These are phyloP conservation scores for Diatrype stigma DNA, from an alignment of 2,329 filamentous ascomycete species.

Conservation along the genomic window DNA sequence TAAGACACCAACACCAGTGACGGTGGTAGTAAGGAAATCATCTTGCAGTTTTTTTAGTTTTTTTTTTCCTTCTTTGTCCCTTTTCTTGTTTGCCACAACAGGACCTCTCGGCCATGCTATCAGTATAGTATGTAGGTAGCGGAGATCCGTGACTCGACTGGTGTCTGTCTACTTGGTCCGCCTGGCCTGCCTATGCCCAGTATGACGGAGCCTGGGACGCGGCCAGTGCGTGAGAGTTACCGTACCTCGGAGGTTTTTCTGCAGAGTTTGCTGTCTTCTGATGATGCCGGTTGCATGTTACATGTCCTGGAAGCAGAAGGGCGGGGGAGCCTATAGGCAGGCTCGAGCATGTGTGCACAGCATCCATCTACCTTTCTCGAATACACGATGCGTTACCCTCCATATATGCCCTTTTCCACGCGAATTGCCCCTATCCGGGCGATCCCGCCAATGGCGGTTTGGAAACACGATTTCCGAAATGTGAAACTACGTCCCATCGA, in stretches of 20 bases:
- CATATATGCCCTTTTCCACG: not conserved
- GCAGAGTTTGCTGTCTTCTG: not conserved
- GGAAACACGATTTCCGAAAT: not conserved
- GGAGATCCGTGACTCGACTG: conserved; percentile 11
- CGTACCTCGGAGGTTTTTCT: not conserved
- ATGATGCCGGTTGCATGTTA: conserved; percentile 1
- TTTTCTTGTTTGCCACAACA: conserved; percentile 19
- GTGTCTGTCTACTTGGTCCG: not conserved
- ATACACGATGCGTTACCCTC: conserved; percentile 7
- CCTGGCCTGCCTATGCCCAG: too few relatives aligned
- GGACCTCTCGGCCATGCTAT: conserved; percentile 21
- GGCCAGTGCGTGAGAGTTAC: not conserved
- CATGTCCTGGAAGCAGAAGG: not conserved
- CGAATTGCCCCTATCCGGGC: not conserved
- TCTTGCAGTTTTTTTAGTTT: conserved; percentile 16
- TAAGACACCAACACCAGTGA: conserved; percentile 16
- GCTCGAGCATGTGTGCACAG: conserved; percentile 22
- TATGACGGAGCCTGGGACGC: not conserved
- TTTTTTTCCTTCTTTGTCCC: not conserved
- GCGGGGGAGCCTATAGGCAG: conserved; percentile 3
- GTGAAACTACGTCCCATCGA: conserved; percentile 4
- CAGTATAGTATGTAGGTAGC: conserved; percentile 7
- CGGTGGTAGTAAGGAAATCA: not conserved
- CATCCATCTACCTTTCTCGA: conserved; percentile 17
- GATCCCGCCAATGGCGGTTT: conserved; percentile 1